phyloP scores from a whole-genome alignment of 2,329 filamentous ascomycete genomes.

The Botrytis porri region DNA sequence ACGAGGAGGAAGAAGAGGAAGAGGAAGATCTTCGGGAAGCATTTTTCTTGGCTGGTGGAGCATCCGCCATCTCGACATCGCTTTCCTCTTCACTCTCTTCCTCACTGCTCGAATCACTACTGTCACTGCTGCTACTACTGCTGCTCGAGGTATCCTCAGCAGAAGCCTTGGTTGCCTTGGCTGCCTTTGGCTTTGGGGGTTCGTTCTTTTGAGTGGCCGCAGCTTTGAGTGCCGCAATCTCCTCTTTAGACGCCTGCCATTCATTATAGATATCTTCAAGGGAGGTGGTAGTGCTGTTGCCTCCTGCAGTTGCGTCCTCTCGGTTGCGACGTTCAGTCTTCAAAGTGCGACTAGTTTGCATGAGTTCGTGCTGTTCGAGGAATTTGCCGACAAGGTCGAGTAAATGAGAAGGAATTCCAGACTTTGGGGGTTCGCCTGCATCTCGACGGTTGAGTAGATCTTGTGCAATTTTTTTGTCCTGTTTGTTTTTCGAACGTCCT shows the following conservation, averaged over 20 bases:
- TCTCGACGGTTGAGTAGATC: conserved; percentile 34
- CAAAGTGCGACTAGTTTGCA: conserved; percentile 59
- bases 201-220: conserved; percentile 14
- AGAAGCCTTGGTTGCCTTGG: conserved; percentile 29
- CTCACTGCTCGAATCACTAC: conserved; percentile 35
- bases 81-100: conserved; percentile 37
- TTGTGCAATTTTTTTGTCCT: conserved; percentile 35
- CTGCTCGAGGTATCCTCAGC: conserved; percentile 32
- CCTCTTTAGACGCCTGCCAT: conserved; percentile 39
- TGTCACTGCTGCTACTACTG: conserved; percentile 35
- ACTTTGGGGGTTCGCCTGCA: conserved; percentile 29
- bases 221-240: conserved; percentile 17
- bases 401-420: conserved; percentile 55
- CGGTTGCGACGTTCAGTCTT: conserved; percentile 55
- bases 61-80: conserved; percentile 40
- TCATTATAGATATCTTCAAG: conserved; percentile 41
- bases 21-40: conserved; percentile 36
- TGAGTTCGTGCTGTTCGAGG: conserved; percentile 63
- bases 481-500: conserved; percentile 28
- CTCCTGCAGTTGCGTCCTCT: conserved; percentile 43
- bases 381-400: conserved; percentile 66
- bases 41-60: conserved; percentile 36
- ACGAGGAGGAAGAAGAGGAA: conserved; percentile 38
- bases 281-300: conserved; percentile 41
- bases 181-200: conserved; percentile 28